Evolutionary conservation across 2,329 filamentous ascomycete species (phyloP).

Genomic region (Penicillium sp.): DNA sequence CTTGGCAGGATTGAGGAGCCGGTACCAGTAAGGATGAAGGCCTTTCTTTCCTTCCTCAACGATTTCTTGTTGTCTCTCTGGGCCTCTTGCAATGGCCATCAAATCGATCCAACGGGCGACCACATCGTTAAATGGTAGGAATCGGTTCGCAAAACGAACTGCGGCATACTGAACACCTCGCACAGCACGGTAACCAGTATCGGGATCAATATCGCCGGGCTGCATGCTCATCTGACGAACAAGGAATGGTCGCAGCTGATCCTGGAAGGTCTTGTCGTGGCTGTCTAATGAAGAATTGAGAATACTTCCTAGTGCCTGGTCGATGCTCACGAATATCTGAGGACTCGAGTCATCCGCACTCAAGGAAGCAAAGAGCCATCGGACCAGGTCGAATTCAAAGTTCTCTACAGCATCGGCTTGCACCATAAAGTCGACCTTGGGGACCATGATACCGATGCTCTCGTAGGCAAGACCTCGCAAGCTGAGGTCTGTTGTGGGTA

Average conservation of each 20-base stretch:
- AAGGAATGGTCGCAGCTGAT: conserved; percentile 57
- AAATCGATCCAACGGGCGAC: conserved; percentile 85
- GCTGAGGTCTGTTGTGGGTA: conserved; percentile 60
- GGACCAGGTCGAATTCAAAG: conserved; percentile 56
- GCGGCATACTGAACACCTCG: conserved; percentile 77
- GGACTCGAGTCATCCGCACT: conserved; percentile 74
- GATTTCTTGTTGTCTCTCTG: conserved; percentile 74
- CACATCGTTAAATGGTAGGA: conserved; percentile 75
- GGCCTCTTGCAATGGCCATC: conserved; percentile 65
- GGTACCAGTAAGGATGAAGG: conserved; percentile 74
- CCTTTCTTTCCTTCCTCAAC: conserved; percentile 87
- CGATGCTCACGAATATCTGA: conserved; percentile 78
- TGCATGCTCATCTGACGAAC: conserved; percentile 64
- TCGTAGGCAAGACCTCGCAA: conserved; percentile 84
- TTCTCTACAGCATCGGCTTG: conserved; percentile 36
- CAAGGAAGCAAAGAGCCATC: conserved; percentile 82
- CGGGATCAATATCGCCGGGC: conserved; percentile 40
- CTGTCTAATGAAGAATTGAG: conserved; percentile 58
- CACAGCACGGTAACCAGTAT: conserved; percentile 49
- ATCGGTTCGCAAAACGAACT: conserved; percentile 86
- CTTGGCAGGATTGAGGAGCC: conserved; percentile 57
- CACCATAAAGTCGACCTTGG: conserved; percentile 43
- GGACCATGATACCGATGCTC: conserved; percentile 76
- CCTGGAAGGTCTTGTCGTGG: conserved; percentile 44
- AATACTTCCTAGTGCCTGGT: conserved; percentile 80